A percentile compares a stretch with the other conserved stretches of the same genome.
phyloP scores from a whole-genome alignment of 106 monocot genomes.

The Dactylorhiza incarnata region DNA sequence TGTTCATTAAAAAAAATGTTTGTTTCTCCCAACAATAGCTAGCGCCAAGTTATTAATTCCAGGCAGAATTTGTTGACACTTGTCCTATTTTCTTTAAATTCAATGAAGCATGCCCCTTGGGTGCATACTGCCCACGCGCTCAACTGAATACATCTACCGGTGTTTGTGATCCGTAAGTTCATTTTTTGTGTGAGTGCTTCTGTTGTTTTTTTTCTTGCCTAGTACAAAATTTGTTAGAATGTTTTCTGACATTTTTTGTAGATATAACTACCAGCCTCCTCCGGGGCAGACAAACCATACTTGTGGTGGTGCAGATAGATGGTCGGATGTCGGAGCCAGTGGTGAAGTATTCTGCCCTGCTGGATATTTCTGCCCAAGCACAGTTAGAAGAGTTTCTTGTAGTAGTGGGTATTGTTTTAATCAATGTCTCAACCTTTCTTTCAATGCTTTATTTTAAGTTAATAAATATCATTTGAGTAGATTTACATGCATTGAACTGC shows the following conservation, averaged over 20 bases:
- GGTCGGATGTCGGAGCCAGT: conserved; percentile 43
- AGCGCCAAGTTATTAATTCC: neutral
- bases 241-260: conserved; percentile 12
- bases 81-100: neutral
- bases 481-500: neutral
- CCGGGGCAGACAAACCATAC: conserved; percentile 32
- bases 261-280: conserved; percentile 56
- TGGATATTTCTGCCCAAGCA: conserved; percentile 55
- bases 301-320: conserved; percentile 63
- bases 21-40: neutral
- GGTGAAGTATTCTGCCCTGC: conserved; percentile 49
- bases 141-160: conserved; percentile 40
- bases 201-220: neutral
- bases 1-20: too few relatives aligned
- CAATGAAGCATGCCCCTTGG: conserved; percentile 62
- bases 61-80: neutral
- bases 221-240: conserved; percentile 4
- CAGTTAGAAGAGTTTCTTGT: conserved; percentile 35
- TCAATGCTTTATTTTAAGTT: neutral
- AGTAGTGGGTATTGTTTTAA: conserved; percentile 44
- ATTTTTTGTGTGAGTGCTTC: neutral
- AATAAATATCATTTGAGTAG: neutral
- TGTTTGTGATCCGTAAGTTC: conserved; percentile 64
- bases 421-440: neutral
- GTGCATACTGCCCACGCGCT: conserved; percentile 53